These are phyloP conservation scores for Pyropia haitanensis DNA, from an alignment of 23 red algal species.

Conservation along the genomic window DNA sequence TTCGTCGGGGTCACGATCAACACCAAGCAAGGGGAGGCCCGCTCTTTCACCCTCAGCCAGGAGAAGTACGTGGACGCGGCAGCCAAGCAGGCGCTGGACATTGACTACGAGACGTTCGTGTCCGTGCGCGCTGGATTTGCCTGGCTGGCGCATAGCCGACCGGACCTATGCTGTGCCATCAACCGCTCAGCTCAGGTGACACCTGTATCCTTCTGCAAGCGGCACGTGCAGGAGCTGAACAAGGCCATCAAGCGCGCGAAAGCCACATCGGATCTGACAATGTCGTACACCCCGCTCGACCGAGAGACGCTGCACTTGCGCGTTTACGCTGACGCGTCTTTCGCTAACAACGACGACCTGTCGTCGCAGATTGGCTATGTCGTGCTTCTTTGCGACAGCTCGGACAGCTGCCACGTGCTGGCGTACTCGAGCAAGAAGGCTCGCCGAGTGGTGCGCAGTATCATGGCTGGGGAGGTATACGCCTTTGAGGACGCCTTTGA, in stretches of 20 bases:
- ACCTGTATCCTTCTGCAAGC: background rate
- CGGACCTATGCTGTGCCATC: slow-evolving; percentile 12
- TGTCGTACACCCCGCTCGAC: background rate
- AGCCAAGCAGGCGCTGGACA: background rate
- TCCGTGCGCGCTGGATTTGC: slow-evolving; percentile 3
- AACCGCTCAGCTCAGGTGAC: slow-evolving; percentile 19
- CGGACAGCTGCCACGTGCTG: slow-evolving; percentile 1
- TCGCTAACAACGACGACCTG: slow-evolving; percentile 9
- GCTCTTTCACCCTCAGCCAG: slow-evolving; percentile 7
- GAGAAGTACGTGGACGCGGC: background rate
- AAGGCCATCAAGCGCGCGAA: background rate
- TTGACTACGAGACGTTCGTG: slow-evolving; percentile 1
- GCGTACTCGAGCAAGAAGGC: background rate
- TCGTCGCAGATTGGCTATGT: slow-evolving; percentile 14
- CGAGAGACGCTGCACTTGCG: background rate
- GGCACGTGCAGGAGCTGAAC: background rate
- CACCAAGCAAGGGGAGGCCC: background rate
- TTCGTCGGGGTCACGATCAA: slow-evolving; percentile 9
- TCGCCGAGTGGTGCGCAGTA: background rate
- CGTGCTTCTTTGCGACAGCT: background rate
- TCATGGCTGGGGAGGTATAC: background rate
- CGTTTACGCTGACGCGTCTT: slow-evolving; percentile 9
- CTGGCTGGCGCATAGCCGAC: slow-evolving; percentile 26
- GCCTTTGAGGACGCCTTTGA: slow-evolving; percentile 5
- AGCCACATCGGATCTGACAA: background rate